These are phyloP conservation scores for Fusarium sp. DNA, from an alignment of 2,329 filamentous ascomycete species.

Conservation along the genomic window DNA sequence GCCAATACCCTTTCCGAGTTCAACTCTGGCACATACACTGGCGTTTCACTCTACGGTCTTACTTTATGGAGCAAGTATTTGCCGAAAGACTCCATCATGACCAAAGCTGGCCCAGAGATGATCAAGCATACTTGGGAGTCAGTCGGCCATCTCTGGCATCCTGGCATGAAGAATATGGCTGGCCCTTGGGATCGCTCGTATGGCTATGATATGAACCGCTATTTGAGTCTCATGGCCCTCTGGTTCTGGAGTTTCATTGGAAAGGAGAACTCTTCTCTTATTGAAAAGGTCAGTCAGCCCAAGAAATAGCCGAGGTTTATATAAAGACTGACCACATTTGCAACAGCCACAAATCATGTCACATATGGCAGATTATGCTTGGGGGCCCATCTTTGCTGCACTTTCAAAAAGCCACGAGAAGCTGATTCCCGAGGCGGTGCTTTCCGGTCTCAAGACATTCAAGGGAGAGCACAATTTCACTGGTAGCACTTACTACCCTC, in stretches of 20 bases:
- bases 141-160: conserved; percentile 67
- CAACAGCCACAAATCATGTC: conserved; percentile 65
- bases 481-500: conserved; percentile 68
- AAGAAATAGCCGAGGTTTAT: too few relatives aligned
- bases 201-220: conserved; percentile 74
- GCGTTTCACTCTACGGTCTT: conserved; percentile 70
- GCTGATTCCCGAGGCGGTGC: conserved; percentile 59
- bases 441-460: conserved; percentile 61
- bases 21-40: conserved; percentile 73
- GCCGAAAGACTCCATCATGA: conserved; percentile 66
- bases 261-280: conserved; percentile 57
- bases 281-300: conserved; percentile 47
- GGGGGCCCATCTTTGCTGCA: conserved; percentile 68
- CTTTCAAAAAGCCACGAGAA: conserved; percentile 64
- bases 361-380: conserved; percentile 71
- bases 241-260: conserved; percentile 71
- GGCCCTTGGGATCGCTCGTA: conserved; percentile 75
- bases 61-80: conserved; percentile 72
- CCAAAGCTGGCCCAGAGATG: conserved; percentile 64
- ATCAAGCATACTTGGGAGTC: conserved; percentile 66
- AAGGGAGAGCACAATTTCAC: conserved; percentile 65
- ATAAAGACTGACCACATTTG: background rate
- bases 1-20: conserved; percentile 72
- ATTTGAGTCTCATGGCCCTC: conserved; percentile 68
- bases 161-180: conserved; percentile 70